Base-by-base conservation (phyloP, 805 yeast genomes). In the Schwanniomyces polymorphus region DNA sequence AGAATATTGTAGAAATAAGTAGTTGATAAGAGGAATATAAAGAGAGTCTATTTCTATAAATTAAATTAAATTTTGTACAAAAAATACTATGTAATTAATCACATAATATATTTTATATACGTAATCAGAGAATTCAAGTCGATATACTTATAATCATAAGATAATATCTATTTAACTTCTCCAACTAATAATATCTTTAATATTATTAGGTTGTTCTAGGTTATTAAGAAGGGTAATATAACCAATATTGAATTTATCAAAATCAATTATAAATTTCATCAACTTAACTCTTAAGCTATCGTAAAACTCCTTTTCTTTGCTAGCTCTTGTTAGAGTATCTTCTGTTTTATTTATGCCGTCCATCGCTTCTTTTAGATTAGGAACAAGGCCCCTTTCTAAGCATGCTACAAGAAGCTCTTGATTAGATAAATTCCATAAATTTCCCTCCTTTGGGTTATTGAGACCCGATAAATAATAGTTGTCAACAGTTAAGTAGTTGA, bases 371-470 rank as follows among this genome's bases (percentile, higher is more conserved):
- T 49, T 64, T 50, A 72, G 55, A 48, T 72, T 70, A 4, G 34
- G 43, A 12, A 82, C 68, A 38, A 85, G 61, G 25, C 82, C 83
- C 47, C 91, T 71, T 49, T 81, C 83, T 35, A 82, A 53, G 51
- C 86, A 78, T 6, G 81, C 76, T 39, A 71, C 62, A 2, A 82
- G 65, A 29, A 85, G 58, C 59, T 86, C 91, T 48, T 70, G 70
- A 26, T 68, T 65, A 29, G 70, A 61, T 46, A 85, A 55, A 38
- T 64, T 60, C 75, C 81, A 74, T 0, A 81, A 68, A 35, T 71
- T 71, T 5, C 76, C 76, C 10, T 39, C 25, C 3, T 25, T 8
- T 12, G 54, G 54, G 3, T 64, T 65, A 48, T 69, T 69, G 28
- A 63, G 51, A 1, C 76, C 76, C 29, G 63, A 50, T 33, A 72